Evolutionary conservation across 768 basidiomycete genomes (phyloP).

Genomic region (Boletus rex-veris): DNA sequence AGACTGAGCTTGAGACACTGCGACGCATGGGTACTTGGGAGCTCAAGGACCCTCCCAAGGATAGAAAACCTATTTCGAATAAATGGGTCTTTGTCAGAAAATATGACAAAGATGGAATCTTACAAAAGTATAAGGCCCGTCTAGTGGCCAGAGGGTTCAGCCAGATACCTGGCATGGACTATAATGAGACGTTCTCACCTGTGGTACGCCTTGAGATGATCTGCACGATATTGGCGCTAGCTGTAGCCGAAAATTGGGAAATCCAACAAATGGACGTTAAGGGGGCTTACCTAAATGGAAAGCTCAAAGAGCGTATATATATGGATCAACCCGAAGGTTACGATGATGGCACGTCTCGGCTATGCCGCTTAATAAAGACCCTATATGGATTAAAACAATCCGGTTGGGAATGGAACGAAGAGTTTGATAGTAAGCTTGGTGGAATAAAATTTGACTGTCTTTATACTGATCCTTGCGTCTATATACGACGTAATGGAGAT

Average conservation of each 20-base stretch:
- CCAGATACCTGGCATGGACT: background rate
- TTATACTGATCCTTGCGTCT: no score
- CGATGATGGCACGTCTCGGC: background rate
- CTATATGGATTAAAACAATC: background rate
- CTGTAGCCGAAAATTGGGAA: background rate
- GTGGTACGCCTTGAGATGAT: background rate
- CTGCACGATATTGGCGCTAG: background rate
- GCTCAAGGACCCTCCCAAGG: conserved; percentile 21
- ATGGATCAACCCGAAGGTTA: background rate
- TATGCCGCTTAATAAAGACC: background rate
- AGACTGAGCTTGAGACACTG: background rate
- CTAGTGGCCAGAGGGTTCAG: background rate
- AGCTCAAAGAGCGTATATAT: background rate
- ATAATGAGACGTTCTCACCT: background rate
- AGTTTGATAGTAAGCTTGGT: background rate
- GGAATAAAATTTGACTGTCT: background rate
- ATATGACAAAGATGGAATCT: background rate
- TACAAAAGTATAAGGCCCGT: background rate
- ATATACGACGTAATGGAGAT: no score
- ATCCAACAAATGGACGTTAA: conserved; percentile 5
- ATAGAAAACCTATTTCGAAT: conserved; percentile 23
- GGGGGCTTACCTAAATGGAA: background rate
- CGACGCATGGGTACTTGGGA: conserved; percentile 18
- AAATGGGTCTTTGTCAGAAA: conserved; percentile 28
- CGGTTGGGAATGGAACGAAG: background rate